Evolutionary conservation across 2,329 filamentous ascomycete species (phyloP), one percentile per base, ranked within the genome.

Genomic region (Exophiala sp.): DNA sequence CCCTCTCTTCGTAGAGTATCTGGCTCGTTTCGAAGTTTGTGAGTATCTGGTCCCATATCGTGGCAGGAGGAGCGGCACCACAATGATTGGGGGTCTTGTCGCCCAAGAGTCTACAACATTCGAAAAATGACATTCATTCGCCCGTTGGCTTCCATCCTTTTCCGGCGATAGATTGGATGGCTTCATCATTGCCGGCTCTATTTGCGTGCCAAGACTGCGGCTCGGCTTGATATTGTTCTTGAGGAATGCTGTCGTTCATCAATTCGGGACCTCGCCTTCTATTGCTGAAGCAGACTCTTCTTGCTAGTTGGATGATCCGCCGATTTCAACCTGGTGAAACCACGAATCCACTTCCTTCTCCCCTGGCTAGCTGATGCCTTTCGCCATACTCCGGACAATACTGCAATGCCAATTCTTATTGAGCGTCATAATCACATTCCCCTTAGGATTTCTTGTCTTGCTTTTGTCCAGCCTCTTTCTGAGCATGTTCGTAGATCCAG

Each of bases 401-500:
- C 35, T 29, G 24, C 7, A 5, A 29, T 29, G 5, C 24, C 5
- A 29, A 29, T 5, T 29, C 7, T 8, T 29, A 8, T 29, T 29
- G 24, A 29, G 24, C 7, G 24, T 29, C 24, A 8, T 8, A 5
- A 5, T 29, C 24, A 10, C 12, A 21, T 11, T 39, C 44, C 44
- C 12, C 16, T 52, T 35, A 62, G 42, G 57, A 68, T 67, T 59
- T 67, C 67, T 62, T 72, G 71, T 29, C 7, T 5, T 8, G 5
- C 24, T 29, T 29, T 29, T 29, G 24, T 1, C 18, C 41, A 70
- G 80, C 81, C 63, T 81, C 76, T 52, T 80, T 78, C 65, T 92
- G 84, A 1, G 86, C 83, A 70, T 89, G 81, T 74, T 97, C 91
- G 72, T 92, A 94, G 59, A 99, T 84, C 94, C 94, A 99, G 72